These are phyloP conservation scores for Thelonectria rubi DNA, from an alignment of 2,329 filamentous ascomycete species.

Conservation along the genomic window DNA sequence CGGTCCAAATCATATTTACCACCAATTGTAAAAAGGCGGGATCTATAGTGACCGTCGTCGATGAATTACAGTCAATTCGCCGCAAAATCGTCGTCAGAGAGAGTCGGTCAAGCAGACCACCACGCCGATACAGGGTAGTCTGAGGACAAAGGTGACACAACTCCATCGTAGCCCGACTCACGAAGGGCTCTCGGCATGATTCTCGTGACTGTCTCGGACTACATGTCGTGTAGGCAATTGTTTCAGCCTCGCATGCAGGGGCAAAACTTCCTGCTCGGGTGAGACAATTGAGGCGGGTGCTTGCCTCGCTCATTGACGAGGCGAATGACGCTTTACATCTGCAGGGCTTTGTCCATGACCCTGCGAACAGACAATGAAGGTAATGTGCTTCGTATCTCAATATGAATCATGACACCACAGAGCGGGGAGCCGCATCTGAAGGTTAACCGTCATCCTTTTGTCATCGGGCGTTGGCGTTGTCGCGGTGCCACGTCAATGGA, in stretches of 20 bases:
- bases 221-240: slow-evolving; percentile 12
- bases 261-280: slow-evolving; percentile 1
- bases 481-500: slow-evolving; percentile 23
- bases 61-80: not conserved
- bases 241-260: slow-evolving; percentile 24
- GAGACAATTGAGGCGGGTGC: not conserved
- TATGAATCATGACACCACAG: not conserved
- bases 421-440: not conserved
- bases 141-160: not conserved
- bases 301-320: not conserved
- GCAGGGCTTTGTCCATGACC: not conserved
- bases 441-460: not conserved
- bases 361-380: not conserved
- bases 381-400: not conserved
- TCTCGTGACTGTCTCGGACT: not conserved
- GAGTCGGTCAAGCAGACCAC: not conserved
- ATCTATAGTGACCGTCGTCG: not conserved
- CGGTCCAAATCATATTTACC: not conserved
- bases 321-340: not conserved
- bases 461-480: slow-evolving; percentile 6
- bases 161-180: not conserved
- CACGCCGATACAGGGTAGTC: not conserved
- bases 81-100: too few species aligned
- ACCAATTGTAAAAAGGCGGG: not conserved
- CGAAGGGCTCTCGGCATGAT: slow-evolving; percentile 8